Conservation (phyloP, 2,329 filamentous ascomycete genomes). For the Arthrobotrys sphaeroides region DNA sequence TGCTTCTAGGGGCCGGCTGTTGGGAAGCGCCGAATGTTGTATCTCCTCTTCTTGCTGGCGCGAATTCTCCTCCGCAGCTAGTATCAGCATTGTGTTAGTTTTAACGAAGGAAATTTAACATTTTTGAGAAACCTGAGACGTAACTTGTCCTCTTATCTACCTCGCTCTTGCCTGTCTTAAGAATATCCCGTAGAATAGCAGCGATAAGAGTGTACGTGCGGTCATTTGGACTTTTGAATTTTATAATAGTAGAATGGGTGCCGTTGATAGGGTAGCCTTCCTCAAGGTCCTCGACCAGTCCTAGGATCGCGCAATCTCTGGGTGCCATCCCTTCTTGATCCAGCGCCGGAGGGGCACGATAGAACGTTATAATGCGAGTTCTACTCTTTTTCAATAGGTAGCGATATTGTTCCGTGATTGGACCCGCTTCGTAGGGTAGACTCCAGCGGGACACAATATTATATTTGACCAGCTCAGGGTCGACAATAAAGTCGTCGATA, state of each 20-base stretch:
- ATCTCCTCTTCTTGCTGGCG: background rate
- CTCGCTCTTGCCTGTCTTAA: background rate
- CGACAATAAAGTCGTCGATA: too few relatives aligned
- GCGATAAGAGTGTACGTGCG: conserved; percentile 27
- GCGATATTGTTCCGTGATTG: conserved; percentile 8
- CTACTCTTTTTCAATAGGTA: background rate
- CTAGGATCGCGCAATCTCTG: conserved; percentile 29
- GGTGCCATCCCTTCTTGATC: too few relatives aligned
- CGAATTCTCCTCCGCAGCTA: background rate
- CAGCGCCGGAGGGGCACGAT: too few relatives aligned
- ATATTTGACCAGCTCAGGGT: too few relatives aligned
- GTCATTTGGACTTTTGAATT: conserved; percentile 20
- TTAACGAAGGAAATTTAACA: background rate
- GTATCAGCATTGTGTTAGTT: background rate
- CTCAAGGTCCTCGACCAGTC: conserved; percentile 1
- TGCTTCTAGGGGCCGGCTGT: background rate
- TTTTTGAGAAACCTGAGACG: background rate
- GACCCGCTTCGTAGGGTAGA: conserved; percentile 11
- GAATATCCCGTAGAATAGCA: background rate
- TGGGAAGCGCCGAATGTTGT: background rate
- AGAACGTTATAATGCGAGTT: conserved; percentile 12
- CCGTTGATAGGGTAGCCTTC: conserved; percentile 8
- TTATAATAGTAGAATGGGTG: conserved; percentile 40
- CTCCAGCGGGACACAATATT: background rate
- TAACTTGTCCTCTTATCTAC: conserved; percentile 18